Base-by-base conservation (phyloP, 192 early-diverging fungal genomes). In the Radiomyces spectabilis region DNA sequence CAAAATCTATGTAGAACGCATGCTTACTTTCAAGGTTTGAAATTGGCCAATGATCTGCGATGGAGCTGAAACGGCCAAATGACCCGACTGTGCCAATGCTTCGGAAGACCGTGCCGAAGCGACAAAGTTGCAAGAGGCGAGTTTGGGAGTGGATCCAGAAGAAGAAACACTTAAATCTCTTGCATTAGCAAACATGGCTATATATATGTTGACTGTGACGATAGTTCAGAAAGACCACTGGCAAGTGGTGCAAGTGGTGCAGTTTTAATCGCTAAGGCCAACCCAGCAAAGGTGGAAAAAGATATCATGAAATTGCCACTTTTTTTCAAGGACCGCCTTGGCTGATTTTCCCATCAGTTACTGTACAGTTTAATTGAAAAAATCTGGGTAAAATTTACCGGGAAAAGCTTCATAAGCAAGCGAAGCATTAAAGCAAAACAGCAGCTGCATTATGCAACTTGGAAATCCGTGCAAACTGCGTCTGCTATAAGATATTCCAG, bases 31-130 rank as follows among this genome's bases (percentile, higher is more conserved):
- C 30, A 76, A 54, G n/a, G 33, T 55, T 41, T 77, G 75, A 38
- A 74, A 74, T 13, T 59, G 44, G 5, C 75, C 75, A 33, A 73
- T 58, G 46, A 77, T 77, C 59, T 74, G 69, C 10, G 73, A 71
- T 37, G 74, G 61, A 19, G 70, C 60, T 1, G 73, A 65, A 16
- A 71, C 21, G 9, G 58, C 64, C 21, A 59, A 55, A 55, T 66
- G 64, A 16, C 57, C 57, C 18, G 57, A 53, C 34, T 66, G 53
- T 19, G 71, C 61, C n/a, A 68, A 32, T 6, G 54, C 43, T 38
- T 62, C 49, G 13, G 53, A 33, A 3, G 55, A 57, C 12, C 54
- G 34, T 34, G 43, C 35, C n/a, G 60, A 61, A 35, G 59, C 55
- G 15, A 68, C 60, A 53, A 56, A 63, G 26, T 62, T 62, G 4